Base-by-base conservation (phyloP, 257 asterid genomes). In the Nicotiana undulata region DNA sequence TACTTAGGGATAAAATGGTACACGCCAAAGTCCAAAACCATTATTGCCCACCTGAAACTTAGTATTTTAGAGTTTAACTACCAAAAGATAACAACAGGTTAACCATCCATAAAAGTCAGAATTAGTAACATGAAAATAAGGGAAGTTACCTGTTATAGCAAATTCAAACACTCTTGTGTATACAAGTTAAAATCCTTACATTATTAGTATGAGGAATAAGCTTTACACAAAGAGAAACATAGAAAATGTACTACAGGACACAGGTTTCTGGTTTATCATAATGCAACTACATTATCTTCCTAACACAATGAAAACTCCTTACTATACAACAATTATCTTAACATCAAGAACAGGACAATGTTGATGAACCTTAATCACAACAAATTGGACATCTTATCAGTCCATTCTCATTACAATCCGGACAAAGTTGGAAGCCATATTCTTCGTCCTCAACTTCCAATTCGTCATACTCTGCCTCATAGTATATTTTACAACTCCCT, bases 401-500 rank as follows among this genome's bases (percentile, higher is more conserved):
- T 46, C 97, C 95, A 53, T 92, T 92, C 46, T 92, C 97, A 17
- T 92, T 92, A 75, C 97, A 92, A 83, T 92, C 89, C 1, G 90
- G 92, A 63, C 97, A 92, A 29, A 92, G 82, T 32, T 85, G 91
- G 56, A 92, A 92, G 12, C 97, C 97, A 16, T 52, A 85, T 60
- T 87, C 89, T 46, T 37, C 28, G 24, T 56, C 80, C 3, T 32
- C 84, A 5, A 81, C 92, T 1, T 40, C 56, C 55, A 68, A 40
- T 37, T 84, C 87, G 0, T 86, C 89, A 2, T 63, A 79, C 3
- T 89, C 97, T 2, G 82, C 89, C 9, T 87, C 98, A 61, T 81
- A 84, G 63, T 89, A 94, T 17, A 96, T 82, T 65, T 93, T 96
- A 82, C 99, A 96, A 75, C 99, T 94, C 31, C 99, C 99, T 0